Evolutionary conservation across 495 filamentous ascomycete species (phyloP).

Genomic region (Cudoniella acicularis): DNA sequence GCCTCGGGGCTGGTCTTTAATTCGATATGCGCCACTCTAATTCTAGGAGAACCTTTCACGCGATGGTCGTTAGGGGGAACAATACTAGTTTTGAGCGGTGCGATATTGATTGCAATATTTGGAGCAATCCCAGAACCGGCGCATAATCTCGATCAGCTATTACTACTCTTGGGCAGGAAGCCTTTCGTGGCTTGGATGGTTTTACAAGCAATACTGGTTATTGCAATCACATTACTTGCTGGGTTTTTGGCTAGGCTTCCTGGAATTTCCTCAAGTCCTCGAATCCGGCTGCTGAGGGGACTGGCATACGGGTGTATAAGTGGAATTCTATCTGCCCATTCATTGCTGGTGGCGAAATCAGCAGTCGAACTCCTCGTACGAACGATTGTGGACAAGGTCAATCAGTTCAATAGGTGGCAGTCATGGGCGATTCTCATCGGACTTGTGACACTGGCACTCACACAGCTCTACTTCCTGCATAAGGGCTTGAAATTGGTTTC

Average conservation of each 20-base stretch:
- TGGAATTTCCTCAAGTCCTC: slow-evolving; percentile 47
- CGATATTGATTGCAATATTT: slow-evolving; percentile 86
- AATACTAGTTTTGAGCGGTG: slow-evolving; percentile 78
- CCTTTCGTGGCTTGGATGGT: slow-evolving; percentile 93
- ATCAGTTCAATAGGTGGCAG: slow-evolving; percentile 96
- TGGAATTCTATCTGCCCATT: slow-evolving; percentile 91
- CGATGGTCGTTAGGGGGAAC: slow-evolving; percentile 86
- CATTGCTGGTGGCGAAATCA: slow-evolving; percentile 89
- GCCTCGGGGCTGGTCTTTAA: slow-evolving; percentile 98
- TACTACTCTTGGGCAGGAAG: slow-evolving; percentile 66
- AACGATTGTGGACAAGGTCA: slow-evolving; percentile 79
- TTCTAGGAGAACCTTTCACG: slow-evolving; percentile 92
- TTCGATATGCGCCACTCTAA: slow-evolving; percentile 90
- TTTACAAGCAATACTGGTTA: slow-evolving; percentile 66
- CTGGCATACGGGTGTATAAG: slow-evolving; percentile 86
- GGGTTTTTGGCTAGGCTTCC: slow-evolving; percentile 50
- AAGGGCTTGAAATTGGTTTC: slow-evolving; percentile 89
- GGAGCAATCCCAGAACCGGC: slow-evolving; percentile 94
- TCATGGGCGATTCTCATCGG: slow-evolving; percentile 90
- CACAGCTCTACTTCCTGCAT: slow-evolving; percentile 94
- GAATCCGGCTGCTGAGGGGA: slow-evolving; percentile 77
- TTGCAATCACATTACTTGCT: slow-evolving; percentile 60
- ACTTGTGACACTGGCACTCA: slow-evolving; percentile 77
- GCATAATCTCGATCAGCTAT: slow-evolving; percentile 78
- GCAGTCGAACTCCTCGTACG: slow-evolving; percentile 95